Base-by-base conservation (phyloP, 2,329 filamentous ascomycete species). In the Colletotrichum sp. region DNA sequence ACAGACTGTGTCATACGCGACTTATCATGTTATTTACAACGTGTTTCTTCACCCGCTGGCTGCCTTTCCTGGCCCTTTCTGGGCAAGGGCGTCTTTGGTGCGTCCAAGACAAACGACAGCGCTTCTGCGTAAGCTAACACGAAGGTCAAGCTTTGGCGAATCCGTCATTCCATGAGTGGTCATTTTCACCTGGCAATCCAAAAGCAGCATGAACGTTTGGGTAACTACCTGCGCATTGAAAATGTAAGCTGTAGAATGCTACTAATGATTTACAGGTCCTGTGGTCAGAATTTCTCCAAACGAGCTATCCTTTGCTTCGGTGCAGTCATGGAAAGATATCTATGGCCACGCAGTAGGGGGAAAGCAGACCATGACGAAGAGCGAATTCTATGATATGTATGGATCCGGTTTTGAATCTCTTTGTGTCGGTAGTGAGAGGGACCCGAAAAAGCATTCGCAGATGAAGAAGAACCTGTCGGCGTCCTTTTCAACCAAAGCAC, bases 271-370 rank as follows among this genome's bases (percentile, higher is more conserved):
- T 11, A 15, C 30, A 88, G 88, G 88, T 6, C 82, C 83, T 1
- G 83, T 90, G 3, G 87, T 90, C 6, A 85, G 89, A 12, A 80
- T 89, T 49, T 84, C 84, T 9, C 88, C 88, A 3, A 83, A 88
- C 72, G 87, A 89, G 77, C 83, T 90, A 2, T 86, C 87, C 2
- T 90, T 87, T 78, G 84, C 81, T 32, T 79, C 82, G 12, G 79
- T 81, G 7, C 70, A 82, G 5, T 80, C 80, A 9, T 87, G 85
- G 83, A 83, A 85, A 77, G 86, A 88, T 44, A 86, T 88, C 44
- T 86, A 86, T 69, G 82, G 83, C 30, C 79, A 82, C 69, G 59
- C 49, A 3, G 39, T 55, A 22, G 52, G 36, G 29, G 62, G 77
- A 2, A 29, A 73, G 19, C 55, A 63, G 2, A 73, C 75, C 12